These are phyloP conservation scores for Urtica urens DNA, from an alignment of 306 rosid species.

Conservation along the genomic window DNA sequence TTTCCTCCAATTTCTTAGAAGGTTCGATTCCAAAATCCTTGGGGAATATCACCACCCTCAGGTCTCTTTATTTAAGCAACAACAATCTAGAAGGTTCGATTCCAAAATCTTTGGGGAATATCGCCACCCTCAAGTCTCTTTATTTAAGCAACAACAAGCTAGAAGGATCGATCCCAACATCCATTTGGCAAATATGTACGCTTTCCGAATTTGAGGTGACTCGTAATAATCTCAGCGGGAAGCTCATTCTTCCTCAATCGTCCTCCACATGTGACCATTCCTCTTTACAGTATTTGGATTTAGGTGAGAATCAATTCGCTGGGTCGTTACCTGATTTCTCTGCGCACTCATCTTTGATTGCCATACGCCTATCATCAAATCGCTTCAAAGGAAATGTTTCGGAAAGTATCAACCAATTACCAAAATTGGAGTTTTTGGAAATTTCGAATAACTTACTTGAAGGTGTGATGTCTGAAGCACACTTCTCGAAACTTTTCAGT, in stretches of 20 bases:
- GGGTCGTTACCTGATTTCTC: too few species aligned
- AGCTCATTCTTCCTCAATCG: too few species aligned
- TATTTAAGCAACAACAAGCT: background rate
- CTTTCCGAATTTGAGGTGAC: rapidly evolving
- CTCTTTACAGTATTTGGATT: too few species aligned
- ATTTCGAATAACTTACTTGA: background rate
- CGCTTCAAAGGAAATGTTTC: conserved; percentile 4
- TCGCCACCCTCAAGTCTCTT: background rate
- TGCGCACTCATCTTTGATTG: background rate
- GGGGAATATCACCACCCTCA: background rate
- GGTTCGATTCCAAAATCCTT: background rate
- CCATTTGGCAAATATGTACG: background rate
- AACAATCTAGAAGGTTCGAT: background rate
- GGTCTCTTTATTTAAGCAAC: rapidly evolving
- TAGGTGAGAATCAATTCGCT: too few species aligned
- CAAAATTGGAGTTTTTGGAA: background rate
- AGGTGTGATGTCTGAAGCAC: background rate
- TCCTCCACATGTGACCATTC: too few species aligned
- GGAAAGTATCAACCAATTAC: background rate
- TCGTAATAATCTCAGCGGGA: background rate
- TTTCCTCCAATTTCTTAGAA: background rate
- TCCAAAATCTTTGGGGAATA: background rate
- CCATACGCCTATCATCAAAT: background rate
- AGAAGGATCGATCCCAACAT: background rate
- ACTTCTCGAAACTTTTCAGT: background rate